These are phyloP conservation scores for Pleomassaria siparia DNA, from an alignment of 2,329 filamentous ascomycete species.

Conservation along the genomic window DNA sequence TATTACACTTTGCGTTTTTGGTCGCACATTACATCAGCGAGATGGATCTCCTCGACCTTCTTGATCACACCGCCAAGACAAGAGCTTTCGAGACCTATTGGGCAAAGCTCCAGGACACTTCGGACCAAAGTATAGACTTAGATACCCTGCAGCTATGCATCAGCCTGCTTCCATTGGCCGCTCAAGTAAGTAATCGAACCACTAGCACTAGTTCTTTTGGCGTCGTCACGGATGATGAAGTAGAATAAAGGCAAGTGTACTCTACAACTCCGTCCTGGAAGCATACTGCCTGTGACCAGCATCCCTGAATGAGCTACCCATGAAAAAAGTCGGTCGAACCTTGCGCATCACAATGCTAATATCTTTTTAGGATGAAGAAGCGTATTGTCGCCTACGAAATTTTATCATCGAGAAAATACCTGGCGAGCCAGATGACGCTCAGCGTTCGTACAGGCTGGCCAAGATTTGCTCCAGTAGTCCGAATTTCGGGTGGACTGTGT, in stretches of 20 bases:
- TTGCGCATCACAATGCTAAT: too few species aligned
- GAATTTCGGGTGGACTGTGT: slow-evolving; percentile 14
- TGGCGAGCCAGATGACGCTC: slow-evolving; percentile 12
- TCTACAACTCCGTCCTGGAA: neutral
- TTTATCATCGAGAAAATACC: slow-evolving; percentile 22
- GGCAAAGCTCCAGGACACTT: slow-evolving; percentile 16
- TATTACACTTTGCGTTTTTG: slow-evolving; percentile 4
- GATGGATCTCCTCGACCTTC: slow-evolving; percentile 24
- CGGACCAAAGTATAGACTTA: slow-evolving; percentile 16
- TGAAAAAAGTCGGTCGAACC: neutral
- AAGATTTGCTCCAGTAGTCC: slow-evolving; percentile 25
- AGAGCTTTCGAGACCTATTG: slow-evolving; percentile 27
- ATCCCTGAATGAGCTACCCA: too few species aligned
- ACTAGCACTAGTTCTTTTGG: neutral
- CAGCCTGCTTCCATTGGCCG: slow-evolving; percentile 16
- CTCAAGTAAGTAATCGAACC: slow-evolving; percentile 1
- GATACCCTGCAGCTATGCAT: slow-evolving; percentile 25
- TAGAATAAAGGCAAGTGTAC: neutral
- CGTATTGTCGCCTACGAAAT: neutral
- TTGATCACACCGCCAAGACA: slow-evolving; percentile 21
- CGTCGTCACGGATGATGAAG: neutral
- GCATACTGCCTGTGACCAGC: too few species aligned
- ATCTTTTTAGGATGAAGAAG: neutral
- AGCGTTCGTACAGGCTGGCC: slow-evolving; percentile 26
- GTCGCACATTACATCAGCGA: slow-evolving; percentile 8